A percentile compares a stretch with the other conserved stretches of the same genome.
phyloP scores from a whole-genome alignment of 257 asterid genomes.

The Ballota nigra region DNA sequence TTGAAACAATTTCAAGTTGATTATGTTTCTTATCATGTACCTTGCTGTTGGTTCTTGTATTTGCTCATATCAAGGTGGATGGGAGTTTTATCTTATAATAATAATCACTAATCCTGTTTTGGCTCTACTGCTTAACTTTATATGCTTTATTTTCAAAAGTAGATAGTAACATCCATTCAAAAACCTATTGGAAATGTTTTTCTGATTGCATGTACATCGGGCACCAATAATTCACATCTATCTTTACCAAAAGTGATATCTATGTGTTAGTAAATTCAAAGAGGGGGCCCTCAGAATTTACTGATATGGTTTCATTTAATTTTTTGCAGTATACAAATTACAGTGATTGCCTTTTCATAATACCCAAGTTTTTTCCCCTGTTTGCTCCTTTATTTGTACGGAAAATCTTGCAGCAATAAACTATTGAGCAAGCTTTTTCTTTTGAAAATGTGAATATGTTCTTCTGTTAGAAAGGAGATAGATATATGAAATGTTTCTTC shows the following conservation, averaged over 20 bases:
- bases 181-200: slow-evolving; percentile 18
- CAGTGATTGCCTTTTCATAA: slow-evolving; percentile 6
- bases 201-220: slow-evolving; percentile 24
- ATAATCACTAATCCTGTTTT: background rate
- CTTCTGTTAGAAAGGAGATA: slow-evolving; percentile 16
- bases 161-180: slow-evolving; percentile 26
- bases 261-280: slow-evolving; percentile 8
- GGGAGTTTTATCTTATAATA: slow-evolving; percentile 6
- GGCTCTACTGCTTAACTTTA: slow-evolving; percentile 22
- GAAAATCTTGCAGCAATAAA: background rate
- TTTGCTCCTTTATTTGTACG: slow-evolving; percentile 18
- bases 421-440: slow-evolving; percentile 1
- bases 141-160: slow-evolving; percentile 25
- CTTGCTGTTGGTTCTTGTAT: slow-evolving; percentile 14
- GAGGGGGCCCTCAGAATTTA: slow-evolving; percentile 23
- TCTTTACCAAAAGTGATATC: slow-evolving; percentile 22
- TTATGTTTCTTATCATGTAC: slow-evolving; percentile 8
- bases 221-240: slow-evolving; percentile 32
- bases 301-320: background rate
- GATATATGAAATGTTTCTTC: slow-evolving; percentile 7
- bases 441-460: slow-evolving; percentile 19
- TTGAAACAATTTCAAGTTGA: background rate
- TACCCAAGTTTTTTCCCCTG: background rate
- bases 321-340: slow-evolving; percentile 1
- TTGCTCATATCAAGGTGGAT: slow-evolving; percentile 12